phyloP scores from a whole-genome alignment of 2,329 filamentous ascomycete species.

The Nigrospora oryzae region DNA sequence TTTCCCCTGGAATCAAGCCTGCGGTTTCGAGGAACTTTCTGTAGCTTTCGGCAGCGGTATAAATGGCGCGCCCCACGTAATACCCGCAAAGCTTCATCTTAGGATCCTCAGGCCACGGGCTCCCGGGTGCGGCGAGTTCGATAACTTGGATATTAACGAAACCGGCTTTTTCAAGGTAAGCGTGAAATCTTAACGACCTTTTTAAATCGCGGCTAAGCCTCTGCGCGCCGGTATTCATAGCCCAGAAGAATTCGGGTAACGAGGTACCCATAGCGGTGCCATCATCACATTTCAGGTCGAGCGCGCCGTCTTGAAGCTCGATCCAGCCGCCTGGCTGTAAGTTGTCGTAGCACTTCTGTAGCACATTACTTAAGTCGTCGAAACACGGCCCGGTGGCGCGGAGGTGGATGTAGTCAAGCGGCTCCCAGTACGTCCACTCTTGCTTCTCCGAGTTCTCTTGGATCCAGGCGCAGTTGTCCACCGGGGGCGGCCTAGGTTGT shows the following conservation, averaged over 20 bases:
- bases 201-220: background rate
- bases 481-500: background rate
- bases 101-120: background rate
- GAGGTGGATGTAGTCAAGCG: conserved; percentile 2
- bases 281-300: background rate
- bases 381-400: background rate
- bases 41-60: too few species aligned
- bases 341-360: background rate
- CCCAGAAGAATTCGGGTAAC: background rate
- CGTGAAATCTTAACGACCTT: background rate
- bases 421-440: background rate
- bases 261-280: background rate
- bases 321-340: background rate
- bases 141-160: background rate
- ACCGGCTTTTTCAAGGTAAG: background rate
- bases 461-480: conserved; percentile 1
- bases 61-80: too few species aligned
- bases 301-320: background rate
- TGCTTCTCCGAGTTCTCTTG: conserved; percentile 1
- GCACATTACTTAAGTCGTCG: background rate
- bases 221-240: background rate
- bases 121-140: background rate
- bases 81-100: background rate
- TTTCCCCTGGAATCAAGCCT: too few species aligned
- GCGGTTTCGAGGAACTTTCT: too few species aligned